phyloP scores from a whole-genome alignment of 1,284 basidiomycete species.

The Inonotus hispidus region DNA sequence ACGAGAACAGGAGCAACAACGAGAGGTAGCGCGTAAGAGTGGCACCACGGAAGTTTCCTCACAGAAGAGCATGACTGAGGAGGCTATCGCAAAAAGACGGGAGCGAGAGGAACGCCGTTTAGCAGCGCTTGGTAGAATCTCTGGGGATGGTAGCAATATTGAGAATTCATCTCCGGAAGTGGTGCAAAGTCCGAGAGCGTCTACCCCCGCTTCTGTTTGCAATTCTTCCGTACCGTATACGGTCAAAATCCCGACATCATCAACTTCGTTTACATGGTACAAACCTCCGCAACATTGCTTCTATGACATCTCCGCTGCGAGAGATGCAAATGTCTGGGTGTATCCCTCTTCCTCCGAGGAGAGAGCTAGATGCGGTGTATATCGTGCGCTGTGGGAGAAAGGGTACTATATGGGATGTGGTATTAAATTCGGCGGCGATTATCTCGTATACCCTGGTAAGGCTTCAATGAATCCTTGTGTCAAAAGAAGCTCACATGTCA shows the following conservation, averaged over 20 bases:
- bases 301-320: slow-evolving; percentile 55
- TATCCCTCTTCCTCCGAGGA: slow-evolving; percentile 67
- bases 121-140: slow-evolving; percentile 30
- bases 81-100: slow-evolving; percentile 63
- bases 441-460: slow-evolving; percentile 91
- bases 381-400: slow-evolving; percentile 73
- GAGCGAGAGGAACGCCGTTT: slow-evolving; percentile 56
- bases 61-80: slow-evolving; percentile 49
- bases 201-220: slow-evolving; percentile 21
- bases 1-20: slow-evolving; percentile 40
- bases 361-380: slow-evolving; percentile 73
- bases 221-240: slow-evolving; percentile 38
- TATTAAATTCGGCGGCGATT: slow-evolving; percentile 93
- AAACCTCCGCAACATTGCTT: slow-evolving; percentile 37
- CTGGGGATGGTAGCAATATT: slow-evolving; percentile 27
- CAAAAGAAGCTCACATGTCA: neutral
- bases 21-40: slow-evolving; percentile 42
- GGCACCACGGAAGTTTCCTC: slow-evolving; percentile 38
- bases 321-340: slow-evolving; percentile 65
- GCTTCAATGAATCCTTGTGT: slow-evolving; percentile 12
- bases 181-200: slow-evolving; percentile 22
- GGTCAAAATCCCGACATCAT: slow-evolving; percentile 56
- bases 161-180: slow-evolving; percentile 15
- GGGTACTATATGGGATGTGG: slow-evolving; percentile 85
- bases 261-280: slow-evolving; percentile 63